A percentile compares a stretch with the other conserved stretches of the same genome.
These are phyloP conservation scores for Pseudopyricularia javanii DNA, from an alignment of 2,329 filamentous ascomycete species.

Conservation along the genomic window DNA sequence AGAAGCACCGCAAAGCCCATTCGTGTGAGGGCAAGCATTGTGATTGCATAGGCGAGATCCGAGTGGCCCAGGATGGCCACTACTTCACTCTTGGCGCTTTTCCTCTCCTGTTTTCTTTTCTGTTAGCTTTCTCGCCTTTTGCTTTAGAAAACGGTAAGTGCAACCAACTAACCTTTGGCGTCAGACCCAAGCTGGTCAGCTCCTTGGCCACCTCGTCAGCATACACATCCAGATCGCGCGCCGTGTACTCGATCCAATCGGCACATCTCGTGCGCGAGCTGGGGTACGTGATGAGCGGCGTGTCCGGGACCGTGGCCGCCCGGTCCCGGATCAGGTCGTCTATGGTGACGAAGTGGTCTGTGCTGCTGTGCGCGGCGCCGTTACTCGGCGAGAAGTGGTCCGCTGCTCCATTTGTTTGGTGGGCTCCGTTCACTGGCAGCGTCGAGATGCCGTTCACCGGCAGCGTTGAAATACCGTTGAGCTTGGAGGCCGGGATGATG, in stretches of 20 bases:
- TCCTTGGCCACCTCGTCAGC: slow-evolving; percentile 2
- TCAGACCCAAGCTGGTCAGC: background rate
- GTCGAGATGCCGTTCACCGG: background rate
- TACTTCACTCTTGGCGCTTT: slow-evolving; percentile 12
- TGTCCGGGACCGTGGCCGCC: background rate
- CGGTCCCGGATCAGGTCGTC: slow-evolving; percentile 2
- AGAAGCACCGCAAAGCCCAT: slow-evolving; percentile 35
- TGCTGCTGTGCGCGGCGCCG: background rate
- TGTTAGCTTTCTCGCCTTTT: background rate
- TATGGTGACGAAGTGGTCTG: background rate
- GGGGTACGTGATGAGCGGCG: background rate
- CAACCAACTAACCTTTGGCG: background rate
- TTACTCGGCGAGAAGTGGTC: background rate
- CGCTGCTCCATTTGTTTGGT: background rate
- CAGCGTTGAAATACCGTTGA: background rate
- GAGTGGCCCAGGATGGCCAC: slow-evolving; percentile 39
- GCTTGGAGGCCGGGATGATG: background rate
- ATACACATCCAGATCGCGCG: background rate
- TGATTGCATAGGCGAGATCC: slow-evolving; percentile 40
- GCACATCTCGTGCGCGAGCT: background rate
- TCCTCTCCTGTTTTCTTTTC: background rate
- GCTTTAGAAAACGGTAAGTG: background rate
- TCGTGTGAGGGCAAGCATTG: slow-evolving; percentile 38
- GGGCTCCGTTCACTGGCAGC: background rate
- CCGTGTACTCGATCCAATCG: slow-evolving; percentile 2